Evolutionary conservation across 177 flowering plant species (phyloP), one percentile per base, ranked within the genome.

Genomic region (Vitis hybrid): DNA sequence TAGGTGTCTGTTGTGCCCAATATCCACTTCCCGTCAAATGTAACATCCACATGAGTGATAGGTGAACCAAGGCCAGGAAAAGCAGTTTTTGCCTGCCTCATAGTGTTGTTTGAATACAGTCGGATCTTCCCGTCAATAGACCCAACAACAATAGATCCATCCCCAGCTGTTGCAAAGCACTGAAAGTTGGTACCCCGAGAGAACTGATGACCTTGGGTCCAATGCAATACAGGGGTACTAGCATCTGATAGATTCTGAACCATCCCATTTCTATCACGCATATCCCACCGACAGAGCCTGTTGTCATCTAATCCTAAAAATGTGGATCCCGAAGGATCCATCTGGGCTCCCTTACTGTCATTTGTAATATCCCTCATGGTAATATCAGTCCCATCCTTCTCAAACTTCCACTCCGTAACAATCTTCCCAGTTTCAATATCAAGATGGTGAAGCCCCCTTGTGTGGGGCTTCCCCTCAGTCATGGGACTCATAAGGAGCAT

Each of bases 41-140:
- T 96, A 53, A 88, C 98, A 82, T 96, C 99, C 48, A 96, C 97
- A 76, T 94, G 93, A 63, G 96, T 93, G 18, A 96, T 87, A 2
- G 98, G 97, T 1, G 95, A 89, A 19, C 99, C 99, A 74, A 96
- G 94, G 21, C 99, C 98, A 2, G 99, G 99, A 68, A 96, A 94
- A 49, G 99, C 98, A 21, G 99, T 96, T 75, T 96, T 96, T n/a
- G 99, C 99, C 80, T 80, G 87, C 71, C 99, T 84, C 98, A 96
- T 96, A 1, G 99, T 87, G 69, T 73, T 86, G 72, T 57, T 88
- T 0, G 99, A 96, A 73, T 96, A 96, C 81, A 96, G 74, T 14
- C 99, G 72, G 39, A 96, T 90, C 90, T 96, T 96, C 74, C 99
- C 99, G 83, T 96, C 99, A 65, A 90, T 73, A n/a, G 99, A 96